Evolutionary conservation across 805 yeast species (phyloP).

Genomic region (Sugiyamaella marilandica): DNA sequence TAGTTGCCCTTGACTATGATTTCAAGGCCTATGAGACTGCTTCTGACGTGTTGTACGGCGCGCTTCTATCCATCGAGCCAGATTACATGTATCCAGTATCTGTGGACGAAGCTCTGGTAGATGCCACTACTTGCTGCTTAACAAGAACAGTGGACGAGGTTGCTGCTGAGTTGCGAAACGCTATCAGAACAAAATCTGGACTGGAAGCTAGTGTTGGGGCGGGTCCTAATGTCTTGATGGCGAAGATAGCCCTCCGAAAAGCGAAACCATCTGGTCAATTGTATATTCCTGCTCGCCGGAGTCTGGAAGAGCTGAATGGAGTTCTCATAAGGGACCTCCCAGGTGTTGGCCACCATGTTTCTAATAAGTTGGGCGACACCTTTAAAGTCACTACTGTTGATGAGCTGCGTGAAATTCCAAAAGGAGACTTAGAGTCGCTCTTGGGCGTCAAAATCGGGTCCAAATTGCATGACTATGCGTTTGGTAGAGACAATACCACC

Average conservation of each 20-base stretch:
- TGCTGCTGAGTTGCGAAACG: constrained; percentile 28
- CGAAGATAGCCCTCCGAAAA: constrained; percentile 62
- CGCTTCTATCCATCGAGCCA: constrained; percentile 43
- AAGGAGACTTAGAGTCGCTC: constrained; percentile 36
- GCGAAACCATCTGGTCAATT: constrained; percentile 79
- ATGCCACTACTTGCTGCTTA: constrained; percentile 40
- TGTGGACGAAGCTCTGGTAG: constrained; percentile 86
- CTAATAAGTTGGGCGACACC: constrained; percentile 41
- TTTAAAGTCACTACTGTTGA: constrained; percentile 34
- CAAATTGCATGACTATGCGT: constrained; percentile 53
- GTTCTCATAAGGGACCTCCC: constrained; percentile 40
- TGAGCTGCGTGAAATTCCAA: constrained; percentile 37
- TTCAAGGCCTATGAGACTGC: constrained; percentile 65
- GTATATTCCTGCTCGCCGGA: constrained; percentile 33
- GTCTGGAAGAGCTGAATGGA: constrained; percentile 35
- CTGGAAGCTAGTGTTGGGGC: constrained; percentile 79
- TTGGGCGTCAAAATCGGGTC: constrained; percentile 71
- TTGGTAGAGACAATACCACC: constrained; percentile 64
- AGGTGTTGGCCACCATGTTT: constrained; percentile 40
- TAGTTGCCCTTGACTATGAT: constrained; percentile 63
- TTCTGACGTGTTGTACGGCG: constrained; percentile 61
- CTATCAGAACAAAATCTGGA: constrained; percentile 42
- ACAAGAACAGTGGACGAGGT: background rate
- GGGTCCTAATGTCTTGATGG: constrained; percentile 67
- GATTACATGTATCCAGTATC: constrained; percentile 69